Percentiles rank a stretch among this genome's conserved stretches.
phyloP scores from a whole-genome alignment of 1,284 basidiomycete species.

The Pisolithus thermaeus region DNA sequence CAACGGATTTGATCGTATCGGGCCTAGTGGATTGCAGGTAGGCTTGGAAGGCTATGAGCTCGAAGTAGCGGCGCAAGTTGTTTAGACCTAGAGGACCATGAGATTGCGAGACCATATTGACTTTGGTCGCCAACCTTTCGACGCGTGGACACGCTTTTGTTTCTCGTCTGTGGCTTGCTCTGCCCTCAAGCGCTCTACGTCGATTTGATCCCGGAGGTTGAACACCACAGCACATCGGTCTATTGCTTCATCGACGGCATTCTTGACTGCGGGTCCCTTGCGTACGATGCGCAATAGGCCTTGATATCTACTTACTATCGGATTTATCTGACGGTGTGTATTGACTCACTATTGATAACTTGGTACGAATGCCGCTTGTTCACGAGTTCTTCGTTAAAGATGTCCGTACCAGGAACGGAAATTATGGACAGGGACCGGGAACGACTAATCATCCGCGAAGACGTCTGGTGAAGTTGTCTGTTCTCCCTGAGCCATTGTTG shows the following conservation, averaged over 20 bases:
- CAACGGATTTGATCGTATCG: conserved; percentile 73
- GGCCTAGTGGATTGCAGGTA: conserved; percentile 86
- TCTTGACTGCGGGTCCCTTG: conserved; percentile 84
- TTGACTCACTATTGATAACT: conserved; percentile 67
- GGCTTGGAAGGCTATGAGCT: conserved; percentile 90
- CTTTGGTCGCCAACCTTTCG: conserved; percentile 50
- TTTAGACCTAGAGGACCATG: conserved; percentile 54
- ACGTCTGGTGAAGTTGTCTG: conserved; percentile 32
- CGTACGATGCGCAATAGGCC: conserved; percentile 90
- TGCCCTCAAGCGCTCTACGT: conserved; percentile 69
- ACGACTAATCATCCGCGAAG: conserved; percentile 26
- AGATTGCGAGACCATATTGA: background rate
- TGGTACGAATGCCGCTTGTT: conserved; percentile 65
- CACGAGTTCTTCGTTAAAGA: conserved; percentile 17
- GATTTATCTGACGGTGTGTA: background rate
- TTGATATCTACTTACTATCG: conserved; percentile 28
- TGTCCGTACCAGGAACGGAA: conserved; percentile 26
- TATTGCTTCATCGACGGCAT: conserved; percentile 86
- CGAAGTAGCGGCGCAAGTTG: conserved; percentile 83
- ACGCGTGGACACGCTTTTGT: conserved; percentile 58
- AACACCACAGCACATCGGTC: conserved; percentile 83
- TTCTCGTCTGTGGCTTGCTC: conserved; percentile 74
- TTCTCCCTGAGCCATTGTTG: conserved; percentile 73
- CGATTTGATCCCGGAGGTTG: conserved; percentile 87
- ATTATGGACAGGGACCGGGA: conserved; percentile 37